A percentile compares a stretch with the other conserved stretches of the same genome.
Conservation (phyloP, 1,284 basidiomycete genomes). For the Stygiomarasmius scandens region DNA sequence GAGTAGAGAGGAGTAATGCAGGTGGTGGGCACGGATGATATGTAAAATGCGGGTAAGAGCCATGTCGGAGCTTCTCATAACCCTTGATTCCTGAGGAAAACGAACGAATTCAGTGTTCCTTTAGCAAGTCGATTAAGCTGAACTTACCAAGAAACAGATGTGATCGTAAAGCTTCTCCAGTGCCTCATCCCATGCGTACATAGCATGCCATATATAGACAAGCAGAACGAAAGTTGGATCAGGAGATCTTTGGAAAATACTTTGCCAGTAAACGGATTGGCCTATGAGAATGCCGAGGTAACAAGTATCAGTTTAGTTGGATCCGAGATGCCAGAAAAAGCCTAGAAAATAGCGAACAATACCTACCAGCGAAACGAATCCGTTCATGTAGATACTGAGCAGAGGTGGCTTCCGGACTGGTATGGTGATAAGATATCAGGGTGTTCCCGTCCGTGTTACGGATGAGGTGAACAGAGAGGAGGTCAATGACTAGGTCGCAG, state of each 20-base stretch:
- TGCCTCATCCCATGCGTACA: conserved; percentile 61
- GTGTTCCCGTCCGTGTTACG: conserved; percentile 41
- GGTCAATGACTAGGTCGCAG: conserved; percentile 39
- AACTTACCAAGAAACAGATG: conserved; percentile 44
- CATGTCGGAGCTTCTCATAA: conserved; percentile 37
- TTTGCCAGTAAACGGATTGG: conserved; percentile 56
- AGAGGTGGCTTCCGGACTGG: conserved; percentile 29
- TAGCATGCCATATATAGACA: conserved; percentile 54
- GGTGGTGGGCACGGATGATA: conserved; percentile 44
- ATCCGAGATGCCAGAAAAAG: too few relatives aligned
- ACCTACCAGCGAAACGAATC: conserved; percentile 34
- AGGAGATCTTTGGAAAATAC: conserved; percentile 43
- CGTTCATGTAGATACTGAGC: conserved; percentile 37
- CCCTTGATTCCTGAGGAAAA: conserved; percentile 37
- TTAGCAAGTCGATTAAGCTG: too few relatives aligned
- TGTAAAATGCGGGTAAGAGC: conserved; percentile 32
- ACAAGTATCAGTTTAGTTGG: background rate
- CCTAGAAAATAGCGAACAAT: background rate
- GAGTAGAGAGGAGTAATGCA: conserved; percentile 45
- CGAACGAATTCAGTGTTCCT: background rate
- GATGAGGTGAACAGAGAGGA: conserved; percentile 45
- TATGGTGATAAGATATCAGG: conserved; percentile 38
- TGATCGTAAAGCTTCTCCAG: conserved; percentile 51
- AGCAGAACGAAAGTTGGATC: conserved; percentile 59
- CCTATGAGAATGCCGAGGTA: conserved; percentile 22